A percentile compares a stretch with the other conserved stretches of the same genome.
These are phyloP conservation scores for Drechslerella stenobrocha DNA, from an alignment of 2,329 filamentous ascomycete genomes.

Conservation along the genomic window DNA sequence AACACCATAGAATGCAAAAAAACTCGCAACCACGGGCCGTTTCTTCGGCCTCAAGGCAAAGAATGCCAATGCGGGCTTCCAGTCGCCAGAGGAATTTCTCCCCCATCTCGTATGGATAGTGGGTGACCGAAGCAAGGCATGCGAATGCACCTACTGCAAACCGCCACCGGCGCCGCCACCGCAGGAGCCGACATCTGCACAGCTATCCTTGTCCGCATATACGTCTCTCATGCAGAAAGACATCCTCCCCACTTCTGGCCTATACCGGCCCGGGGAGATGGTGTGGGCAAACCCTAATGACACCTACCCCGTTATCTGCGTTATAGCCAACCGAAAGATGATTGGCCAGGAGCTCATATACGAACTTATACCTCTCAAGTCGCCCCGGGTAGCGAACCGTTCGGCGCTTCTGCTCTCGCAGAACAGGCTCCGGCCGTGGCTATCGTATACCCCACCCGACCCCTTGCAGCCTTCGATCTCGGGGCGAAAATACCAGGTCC, in stretches of 20 bases:
- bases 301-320: conserved; percentile 43
- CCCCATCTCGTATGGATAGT: conserved; percentile 40
- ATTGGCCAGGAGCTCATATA: conserved; percentile 30
- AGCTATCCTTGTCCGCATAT: conserved; percentile 25
- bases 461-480: conserved; percentile 43
- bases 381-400: conserved; percentile 32
- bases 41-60: conserved; percentile 35
- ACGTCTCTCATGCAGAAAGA: conserved; percentile 35
- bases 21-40: conserved; percentile 31
- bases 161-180: conserved; percentile 1
- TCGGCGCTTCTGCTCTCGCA: conserved; percentile 30
- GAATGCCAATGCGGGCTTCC: conserved; percentile 27
- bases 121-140: conserved; percentile 32
- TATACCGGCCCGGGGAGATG: conserved; percentile 44
- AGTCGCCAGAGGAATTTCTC: conserved; percentile 37
- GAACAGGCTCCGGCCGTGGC: conserved; percentile 37
- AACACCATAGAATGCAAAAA: conserved; percentile 24
- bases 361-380: conserved; percentile 40
- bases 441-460: conserved; percentile 47
- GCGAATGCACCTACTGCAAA: conserved; percentile 28
- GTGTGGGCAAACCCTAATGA: conserved; percentile 45
- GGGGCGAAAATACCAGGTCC: conserved; percentile 39
- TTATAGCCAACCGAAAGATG: conserved; percentile 31
- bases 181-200: conserved; percentile 9
- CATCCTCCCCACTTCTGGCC: conserved; percentile 26